Percentiles rank a stretch among this genome's conserved stretches.
Conservation (phyloP, 805 yeast species). For the Soucietia sequanensis region DNA sequence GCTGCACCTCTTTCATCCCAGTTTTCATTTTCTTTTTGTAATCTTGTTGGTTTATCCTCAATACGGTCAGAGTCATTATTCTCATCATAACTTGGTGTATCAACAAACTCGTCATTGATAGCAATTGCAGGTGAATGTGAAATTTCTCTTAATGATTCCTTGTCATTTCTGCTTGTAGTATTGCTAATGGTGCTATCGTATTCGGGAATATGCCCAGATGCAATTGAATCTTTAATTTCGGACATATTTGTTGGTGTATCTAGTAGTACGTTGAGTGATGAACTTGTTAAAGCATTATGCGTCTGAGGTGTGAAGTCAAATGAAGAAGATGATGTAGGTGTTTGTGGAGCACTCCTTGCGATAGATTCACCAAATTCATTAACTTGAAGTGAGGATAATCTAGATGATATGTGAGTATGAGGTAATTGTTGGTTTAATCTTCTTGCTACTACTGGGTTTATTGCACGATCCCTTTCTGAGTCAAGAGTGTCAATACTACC, state of each 20-base stretch:
- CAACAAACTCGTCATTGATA: constrained; percentile 2
- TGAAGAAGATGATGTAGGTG: constrained; percentile 27
- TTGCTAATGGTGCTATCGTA: too few relatives aligned
- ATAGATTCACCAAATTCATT: constrained; percentile 8
- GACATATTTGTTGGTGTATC: constrained; percentile 26
- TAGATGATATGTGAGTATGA: constrained; percentile 21
- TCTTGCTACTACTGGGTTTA: background rate
- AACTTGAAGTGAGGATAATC: constrained; percentile 19
- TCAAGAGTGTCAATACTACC: constrained; percentile 28
- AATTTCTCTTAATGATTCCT: background rate
- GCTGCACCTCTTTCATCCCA: constrained; percentile 41
- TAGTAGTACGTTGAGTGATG: constrained; percentile 36
- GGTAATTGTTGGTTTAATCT: constrained; percentile 1
- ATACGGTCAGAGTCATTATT: constrained; percentile 10
- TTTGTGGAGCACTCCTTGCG: constrained; percentile 27
- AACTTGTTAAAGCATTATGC: constrained; percentile 25
- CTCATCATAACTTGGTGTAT: constrained; percentile 5
- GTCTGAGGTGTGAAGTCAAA: constrained; percentile 31
- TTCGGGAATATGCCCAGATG: too few relatives aligned
- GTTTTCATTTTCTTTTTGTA: constrained; percentile 14
- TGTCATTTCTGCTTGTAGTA: too few relatives aligned
- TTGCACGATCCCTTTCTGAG: constrained; percentile 13
- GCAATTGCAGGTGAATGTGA: constrained; percentile 3
- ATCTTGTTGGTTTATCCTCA: constrained; percentile 1
- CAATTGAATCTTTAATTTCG: constrained; percentile 16